These are phyloP conservation scores for Populus davidiana DNA, from an alignment of 345 rosid genomes.

Conservation along the genomic window DNA sequence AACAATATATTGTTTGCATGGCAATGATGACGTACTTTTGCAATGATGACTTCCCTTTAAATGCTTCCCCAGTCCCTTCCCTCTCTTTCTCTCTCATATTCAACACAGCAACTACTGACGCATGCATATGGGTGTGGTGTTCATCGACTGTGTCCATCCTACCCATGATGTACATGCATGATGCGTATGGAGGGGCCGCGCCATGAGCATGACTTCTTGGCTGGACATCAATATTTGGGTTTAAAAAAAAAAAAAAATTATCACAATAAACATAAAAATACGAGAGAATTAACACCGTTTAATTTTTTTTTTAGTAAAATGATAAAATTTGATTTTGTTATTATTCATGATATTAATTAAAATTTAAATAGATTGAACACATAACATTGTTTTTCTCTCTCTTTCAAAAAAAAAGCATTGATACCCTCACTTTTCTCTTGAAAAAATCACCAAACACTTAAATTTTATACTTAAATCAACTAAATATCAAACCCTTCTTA, in stretches of 20 bases:
- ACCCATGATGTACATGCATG: neutral
- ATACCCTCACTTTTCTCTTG: too few species aligned
- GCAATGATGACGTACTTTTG: conserved; percentile 57
- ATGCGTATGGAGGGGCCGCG: neutral
- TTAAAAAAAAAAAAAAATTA: too few species aligned
- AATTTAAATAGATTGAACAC: too few species aligned
- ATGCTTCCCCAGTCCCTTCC: conserved; percentile 16
- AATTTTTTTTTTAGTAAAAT: too few species aligned
- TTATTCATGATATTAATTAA: too few species aligned
- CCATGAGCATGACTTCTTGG: neutral
- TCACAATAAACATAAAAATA: too few species aligned
- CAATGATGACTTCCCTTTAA: conserved; percentile 43
- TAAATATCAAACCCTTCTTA: too few species aligned
- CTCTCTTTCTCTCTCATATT: conserved; percentile 11
- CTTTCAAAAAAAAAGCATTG: fast-evolving
- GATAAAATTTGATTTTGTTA: too few species aligned
- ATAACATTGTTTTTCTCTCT: fast-evolving
- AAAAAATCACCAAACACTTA: too few species aligned
- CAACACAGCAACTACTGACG: conserved; percentile 1
- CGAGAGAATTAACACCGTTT: fast-evolving
- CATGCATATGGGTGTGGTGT: neutral
- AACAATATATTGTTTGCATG: conserved; percentile 34
- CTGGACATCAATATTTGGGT: too few species aligned
- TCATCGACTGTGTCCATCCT: neutral
- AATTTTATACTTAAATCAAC: too few species aligned